Conservation (phyloP, 2,329 filamentous ascomycete genomes). For the Botrytis sinoallii region DNA sequence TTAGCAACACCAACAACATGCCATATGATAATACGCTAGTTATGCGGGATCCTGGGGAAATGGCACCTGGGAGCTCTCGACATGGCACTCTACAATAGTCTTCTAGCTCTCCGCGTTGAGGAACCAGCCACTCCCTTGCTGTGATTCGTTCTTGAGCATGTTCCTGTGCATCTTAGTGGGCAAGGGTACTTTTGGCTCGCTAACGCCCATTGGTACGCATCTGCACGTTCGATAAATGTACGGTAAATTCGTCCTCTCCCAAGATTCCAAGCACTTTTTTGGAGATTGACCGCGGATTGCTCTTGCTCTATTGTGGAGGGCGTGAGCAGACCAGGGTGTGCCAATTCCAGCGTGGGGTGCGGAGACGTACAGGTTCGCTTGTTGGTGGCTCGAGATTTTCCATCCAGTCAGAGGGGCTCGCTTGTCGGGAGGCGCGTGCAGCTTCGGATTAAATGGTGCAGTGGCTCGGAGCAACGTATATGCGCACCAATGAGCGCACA, state of each 20-base stretch:
- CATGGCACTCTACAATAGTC: not conserved
- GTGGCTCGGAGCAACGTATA: not conserved
- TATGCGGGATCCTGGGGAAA: constrained; percentile 21
- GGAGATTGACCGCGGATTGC: not conserved
- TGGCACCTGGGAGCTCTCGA: not conserved
- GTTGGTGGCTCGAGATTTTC: constrained; percentile 3
- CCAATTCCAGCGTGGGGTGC: not conserved
- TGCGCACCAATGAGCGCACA: constrained; percentile 18
- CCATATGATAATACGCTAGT: not conserved
- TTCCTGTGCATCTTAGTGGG: not conserved
- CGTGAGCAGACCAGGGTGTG: not conserved
- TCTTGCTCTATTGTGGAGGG: not conserved
- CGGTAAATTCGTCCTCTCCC: too few relatives aligned
- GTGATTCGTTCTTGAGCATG: not conserved
- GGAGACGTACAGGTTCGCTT: not conserved
- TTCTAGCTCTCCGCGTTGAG: not conserved
- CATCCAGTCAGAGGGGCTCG: constrained; percentile 9
- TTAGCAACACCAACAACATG: constrained; percentile 1
- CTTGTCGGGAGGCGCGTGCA: not conserved
- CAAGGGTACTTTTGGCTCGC: not conserved
- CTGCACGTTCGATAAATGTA: not conserved
- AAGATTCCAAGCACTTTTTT: not conserved
- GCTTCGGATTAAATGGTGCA: not conserved
- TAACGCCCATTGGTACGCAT: constrained; percentile 7
- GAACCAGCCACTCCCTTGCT: not conserved